A percentile compares a stretch with the other conserved stretches of the same genome.
Conservation (phyloP, 805 yeast genomes). For the Hanseniaspora jakobsenii region DNA sequence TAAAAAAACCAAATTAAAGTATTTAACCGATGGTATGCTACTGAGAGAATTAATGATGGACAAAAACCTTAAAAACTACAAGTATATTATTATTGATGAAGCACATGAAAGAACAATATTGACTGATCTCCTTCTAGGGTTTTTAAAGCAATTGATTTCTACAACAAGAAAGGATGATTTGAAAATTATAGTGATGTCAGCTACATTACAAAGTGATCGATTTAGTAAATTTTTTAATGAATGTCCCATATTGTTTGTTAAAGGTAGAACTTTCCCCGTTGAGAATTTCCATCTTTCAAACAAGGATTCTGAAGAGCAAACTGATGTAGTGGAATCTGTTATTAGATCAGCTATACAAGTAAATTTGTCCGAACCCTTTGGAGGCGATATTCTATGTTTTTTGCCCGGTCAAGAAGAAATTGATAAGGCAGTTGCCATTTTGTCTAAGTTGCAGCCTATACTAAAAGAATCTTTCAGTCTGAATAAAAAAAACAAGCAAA, state of each 20-base stretch:
- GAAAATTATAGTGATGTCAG: constrained; percentile 81
- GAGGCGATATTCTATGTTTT: constrained; percentile 86
- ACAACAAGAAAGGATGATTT: constrained; percentile 40
- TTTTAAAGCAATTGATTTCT: constrained; percentile 53
- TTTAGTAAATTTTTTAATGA: constrained; percentile 65
- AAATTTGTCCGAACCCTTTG: constrained; percentile 56
- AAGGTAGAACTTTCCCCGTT: constrained; percentile 83
- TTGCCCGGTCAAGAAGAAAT: constrained; percentile 96
- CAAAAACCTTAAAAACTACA: constrained; percentile 47
- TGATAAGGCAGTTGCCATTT: constrained; percentile 60
- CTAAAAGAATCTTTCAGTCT: constrained; percentile 44
- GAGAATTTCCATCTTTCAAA: constrained; percentile 48
- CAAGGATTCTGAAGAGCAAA: constrained; percentile 37
- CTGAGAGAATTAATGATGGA: constrained; percentile 80
- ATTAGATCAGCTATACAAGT: constrained; percentile 65
- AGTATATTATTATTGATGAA: constrained; percentile 79
- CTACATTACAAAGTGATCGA: constrained; percentile 78
- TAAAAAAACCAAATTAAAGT: constrained; percentile 56
- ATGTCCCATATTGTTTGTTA: constrained; percentile 77
- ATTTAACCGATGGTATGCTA: constrained; percentile 95
- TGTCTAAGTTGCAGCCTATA: constrained; percentile 49
- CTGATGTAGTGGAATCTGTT: constrained; percentile 73
- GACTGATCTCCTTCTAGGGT: constrained; percentile 82
- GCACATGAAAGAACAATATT: constrained; percentile 94
- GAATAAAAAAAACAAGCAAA: constrained; percentile 2